These are phyloP conservation scores for Phycomyces blakesleeanus DNA, from an alignment of 192 early-diverging fungal genomes.

Conservation along the genomic window DNA sequence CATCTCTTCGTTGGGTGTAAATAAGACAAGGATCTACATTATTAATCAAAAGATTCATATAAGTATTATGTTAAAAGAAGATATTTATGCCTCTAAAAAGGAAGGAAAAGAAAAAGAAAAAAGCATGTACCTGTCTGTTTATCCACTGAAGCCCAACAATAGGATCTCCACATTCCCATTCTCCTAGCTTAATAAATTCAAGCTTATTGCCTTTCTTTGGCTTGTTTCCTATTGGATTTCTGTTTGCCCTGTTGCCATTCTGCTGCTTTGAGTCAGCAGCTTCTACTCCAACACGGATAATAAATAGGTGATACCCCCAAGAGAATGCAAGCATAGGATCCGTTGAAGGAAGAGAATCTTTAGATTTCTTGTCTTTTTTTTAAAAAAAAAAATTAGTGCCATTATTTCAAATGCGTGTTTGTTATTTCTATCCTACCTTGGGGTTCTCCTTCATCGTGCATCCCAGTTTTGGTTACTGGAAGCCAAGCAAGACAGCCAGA, in stretches of 20 bases:
- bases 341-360: conserved; percentile 12
- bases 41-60: too few species aligned
- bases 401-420: too few species aligned
- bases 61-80: too few species aligned
- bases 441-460: conserved; percentile 13
- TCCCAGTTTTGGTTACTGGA: conserved; percentile 47
- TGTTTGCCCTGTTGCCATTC: not conserved
- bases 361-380: not conserved
- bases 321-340: conserved; percentile 55
- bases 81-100: not conserved
- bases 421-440: too few species aligned
- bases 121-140: conserved; percentile 42
- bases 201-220: conserved; percentile 28
- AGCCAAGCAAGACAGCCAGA: conserved; percentile 57
- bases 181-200: conserved; percentile 48
- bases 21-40: conserved; percentile 48
- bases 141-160: conserved; percentile 61
- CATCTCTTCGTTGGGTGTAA: conserved; percentile 55
- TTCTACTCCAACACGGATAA: conserved; percentile 42
- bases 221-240: not conserved
- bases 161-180: conserved; percentile 49
- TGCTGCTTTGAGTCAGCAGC: not conserved
- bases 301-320: conserved; percentile 53
- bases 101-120: not conserved
- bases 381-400: not conserved